Base-by-base conservation (phyloP, 2,329 filamentous ascomycete genomes). In the Botrytis sinoallii region DNA sequence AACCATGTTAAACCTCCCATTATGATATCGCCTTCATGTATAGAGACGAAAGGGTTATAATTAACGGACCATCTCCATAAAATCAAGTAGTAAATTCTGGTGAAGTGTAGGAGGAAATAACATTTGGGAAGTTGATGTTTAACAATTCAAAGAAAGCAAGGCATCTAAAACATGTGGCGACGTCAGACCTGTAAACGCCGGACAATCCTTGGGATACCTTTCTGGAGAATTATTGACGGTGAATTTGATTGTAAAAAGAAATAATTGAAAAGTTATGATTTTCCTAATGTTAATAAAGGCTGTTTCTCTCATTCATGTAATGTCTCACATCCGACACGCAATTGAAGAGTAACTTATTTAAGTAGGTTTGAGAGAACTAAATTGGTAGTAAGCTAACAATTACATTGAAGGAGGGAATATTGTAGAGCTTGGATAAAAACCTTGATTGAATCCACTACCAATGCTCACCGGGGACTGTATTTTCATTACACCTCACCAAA, bases 1-100 rank as follows among this genome's bases (percentile, higher is more conserved):
- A 95, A 90, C 78, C 83, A 83, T 73, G 76, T 44, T 71, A 79
- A 57, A 75, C 75, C 74, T 44, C 75, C 76, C 79, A 80, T 80
- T 48, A 69, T 79, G 72, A 57, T 76, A 75, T 77, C 46, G 42
- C 48, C 71, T 72, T 57, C 63, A 68, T 60, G 48, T 68, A 55
- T 60, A 68, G 40, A 38, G 55, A 44, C 40, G 8, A 60, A 67
- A 72, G 9, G 9, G 18, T 42, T 55, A 32, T 38, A 35, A 68
- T 72, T 25, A 72, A 48, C 60, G 25, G 40, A 42, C 29, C 61
- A 66, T 72, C 60, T 48, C 60, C 48, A 42, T n/a, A 7, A 42
- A 66, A 35, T 67, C n/a, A 44, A 68, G 38, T 68, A 59, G 40
- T 48, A 60, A 60, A 46, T 59, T 46, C 63, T 40, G 67, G 52